A percentile compares a stretch with the other conserved stretches of the same genome.
Conservation (phyloP, 2,329 filamentous ascomycete species). For the Colletotrichum sp. region DNA sequence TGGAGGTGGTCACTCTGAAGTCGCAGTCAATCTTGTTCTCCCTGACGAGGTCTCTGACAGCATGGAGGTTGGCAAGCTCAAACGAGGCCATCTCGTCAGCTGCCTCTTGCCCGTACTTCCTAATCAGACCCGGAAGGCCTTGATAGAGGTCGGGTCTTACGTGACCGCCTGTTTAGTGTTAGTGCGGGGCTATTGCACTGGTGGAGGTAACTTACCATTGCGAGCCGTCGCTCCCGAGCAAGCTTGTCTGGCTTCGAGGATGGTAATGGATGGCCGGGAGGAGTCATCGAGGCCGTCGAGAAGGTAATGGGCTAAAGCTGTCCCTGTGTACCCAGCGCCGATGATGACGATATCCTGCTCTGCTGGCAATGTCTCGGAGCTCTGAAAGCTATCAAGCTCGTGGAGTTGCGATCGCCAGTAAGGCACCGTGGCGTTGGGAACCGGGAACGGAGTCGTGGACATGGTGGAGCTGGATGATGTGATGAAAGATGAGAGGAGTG, state of each 20-base stretch:
- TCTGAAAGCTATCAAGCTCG: conserved; percentile 18
- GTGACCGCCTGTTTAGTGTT: conserved; percentile 7
- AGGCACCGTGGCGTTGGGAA: not conserved
- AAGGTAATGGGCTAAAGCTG: conserved; percentile 1
- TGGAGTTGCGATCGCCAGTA: conserved; percentile 16
- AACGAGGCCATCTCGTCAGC: conserved; percentile 28
- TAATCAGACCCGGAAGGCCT: not conserved
- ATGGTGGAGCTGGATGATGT: not conserved
- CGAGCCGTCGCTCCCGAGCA: conserved; percentile 20
- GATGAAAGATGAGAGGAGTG: not conserved
- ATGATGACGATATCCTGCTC: conserved; percentile 20
- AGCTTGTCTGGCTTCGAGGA: conserved; percentile 21
- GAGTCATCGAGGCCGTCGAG: not conserved
- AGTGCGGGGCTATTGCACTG: not conserved
- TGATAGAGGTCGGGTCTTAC: conserved; percentile 16
- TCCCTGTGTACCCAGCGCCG: conserved; percentile 17
- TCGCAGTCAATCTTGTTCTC: conserved; percentile 16
- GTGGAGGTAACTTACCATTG: not conserved
- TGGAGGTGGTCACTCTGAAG: conserved; percentile 11
- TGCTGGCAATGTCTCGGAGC: conserved; percentile 5
- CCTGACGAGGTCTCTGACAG: conserved; percentile 12
- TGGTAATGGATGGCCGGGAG: not conserved
- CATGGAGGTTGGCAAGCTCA: conserved; percentile 19
- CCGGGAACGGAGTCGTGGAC: not conserved
- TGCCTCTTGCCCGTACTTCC: conserved; percentile 23